Conservation (phyloP, 768 basidiomycete species). For the Serendipita sp. region DNA sequence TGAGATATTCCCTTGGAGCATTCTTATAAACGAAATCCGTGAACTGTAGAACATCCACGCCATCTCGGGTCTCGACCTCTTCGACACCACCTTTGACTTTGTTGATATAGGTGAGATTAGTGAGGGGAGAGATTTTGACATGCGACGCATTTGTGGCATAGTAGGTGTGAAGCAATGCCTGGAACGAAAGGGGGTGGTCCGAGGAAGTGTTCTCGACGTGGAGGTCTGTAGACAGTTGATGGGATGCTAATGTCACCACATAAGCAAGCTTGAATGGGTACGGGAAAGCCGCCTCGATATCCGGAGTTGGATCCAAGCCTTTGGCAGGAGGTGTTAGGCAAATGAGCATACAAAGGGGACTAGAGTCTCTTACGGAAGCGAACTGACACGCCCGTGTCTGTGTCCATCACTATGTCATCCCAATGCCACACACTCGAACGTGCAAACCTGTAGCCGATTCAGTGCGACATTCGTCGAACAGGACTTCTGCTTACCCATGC, state of each 20-base stretch:
- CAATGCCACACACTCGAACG: constrained; percentile 62
- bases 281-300: constrained; percentile 43
- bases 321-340: background rate
- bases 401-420: constrained; percentile 46
- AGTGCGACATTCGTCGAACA: background rate
- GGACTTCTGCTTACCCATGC: constrained; percentile 40
- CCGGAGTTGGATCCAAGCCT: constrained; percentile 51
- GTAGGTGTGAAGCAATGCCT: constrained; percentile 88
- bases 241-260: constrained; percentile 60
- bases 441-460: constrained; percentile 38
- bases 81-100: constrained; percentile 35
- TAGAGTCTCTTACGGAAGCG: constrained; percentile 63
- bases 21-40: constrained; percentile 72
- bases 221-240: constrained; percentile 63
- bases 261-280: constrained; percentile 60
- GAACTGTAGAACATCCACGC: constrained; percentile 46
- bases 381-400: constrained; percentile 56
- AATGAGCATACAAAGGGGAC: background rate
- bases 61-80: constrained; percentile 42
- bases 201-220: constrained; percentile 60
- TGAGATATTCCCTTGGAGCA: constrained; percentile 37
- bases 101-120: constrained; percentile 55
- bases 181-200: constrained; percentile 54
- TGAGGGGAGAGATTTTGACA: constrained; percentile 47
- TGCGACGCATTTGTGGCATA: constrained; percentile 47